Percentiles rank a stretch among this genome's conserved stretches.
These are phyloP conservation scores for Mortierella sp. DNA, from an alignment of 371 early-diverging fungal genomes.

Conservation along the genomic window DNA sequence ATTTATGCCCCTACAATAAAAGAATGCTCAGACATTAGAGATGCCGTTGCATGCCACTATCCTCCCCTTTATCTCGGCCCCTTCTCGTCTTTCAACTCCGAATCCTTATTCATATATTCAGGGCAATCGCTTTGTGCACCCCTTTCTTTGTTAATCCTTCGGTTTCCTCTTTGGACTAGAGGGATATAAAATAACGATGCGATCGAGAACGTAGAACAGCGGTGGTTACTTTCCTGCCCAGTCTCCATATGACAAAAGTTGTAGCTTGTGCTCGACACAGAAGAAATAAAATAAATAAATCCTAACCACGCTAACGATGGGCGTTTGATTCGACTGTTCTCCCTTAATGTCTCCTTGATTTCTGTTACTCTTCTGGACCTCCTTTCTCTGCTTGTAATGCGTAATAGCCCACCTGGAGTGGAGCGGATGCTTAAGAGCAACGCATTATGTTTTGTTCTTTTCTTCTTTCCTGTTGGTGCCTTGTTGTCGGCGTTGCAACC, in stretches of 20 bases:
- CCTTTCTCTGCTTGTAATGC: slow-evolving; percentile 14
- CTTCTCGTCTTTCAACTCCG: background rate
- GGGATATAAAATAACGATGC: background rate
- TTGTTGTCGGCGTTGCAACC: background rate
- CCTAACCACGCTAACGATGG: background rate
- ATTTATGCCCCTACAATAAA: slow-evolving; percentile 2
- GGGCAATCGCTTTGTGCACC: background rate
- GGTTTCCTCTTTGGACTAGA: background rate
- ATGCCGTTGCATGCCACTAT: background rate
- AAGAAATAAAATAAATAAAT: background rate
- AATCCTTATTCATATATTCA: background rate
- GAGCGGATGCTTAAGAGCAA: background rate
- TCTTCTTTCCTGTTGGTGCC: background rate
- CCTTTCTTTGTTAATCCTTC: background rate
- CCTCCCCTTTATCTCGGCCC: background rate
- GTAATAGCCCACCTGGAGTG: background rate
- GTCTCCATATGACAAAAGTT: background rate
- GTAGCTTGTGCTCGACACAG: background rate
- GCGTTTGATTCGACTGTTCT: background rate
- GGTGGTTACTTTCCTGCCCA: background rate
- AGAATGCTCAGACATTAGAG: background rate
- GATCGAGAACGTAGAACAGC: background rate
- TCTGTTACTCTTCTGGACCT: slow-evolving; percentile 47
- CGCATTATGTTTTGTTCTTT: background rate
- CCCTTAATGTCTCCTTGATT: slow-evolving; percentile 36